Base-by-base conservation (phyloP, 495 filamentous ascomycete genomes). In the Daldinia decipiens region DNA sequence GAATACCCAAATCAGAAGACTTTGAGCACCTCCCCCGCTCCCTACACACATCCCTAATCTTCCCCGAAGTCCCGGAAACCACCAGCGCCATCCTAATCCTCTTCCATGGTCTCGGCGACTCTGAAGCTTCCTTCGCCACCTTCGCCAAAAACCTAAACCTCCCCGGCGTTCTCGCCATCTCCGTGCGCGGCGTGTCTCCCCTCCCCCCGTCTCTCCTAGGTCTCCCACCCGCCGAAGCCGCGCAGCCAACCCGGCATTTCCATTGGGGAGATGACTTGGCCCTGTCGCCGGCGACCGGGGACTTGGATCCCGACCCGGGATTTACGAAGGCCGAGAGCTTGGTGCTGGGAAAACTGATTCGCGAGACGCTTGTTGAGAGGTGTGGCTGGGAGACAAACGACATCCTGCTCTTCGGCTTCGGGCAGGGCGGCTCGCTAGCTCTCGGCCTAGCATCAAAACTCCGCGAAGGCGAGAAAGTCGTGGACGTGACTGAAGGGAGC, bases 251-350 rank as follows among this genome's bases (percentile, higher is more conserved):
- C 13, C 58, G 53, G 0, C 70, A 82, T 24, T 98, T 89, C 76
- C 93, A 98, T 80, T 98, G 94, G 95, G 94, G 94, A 56, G 92
- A 98, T 77, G 95, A 99, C 75, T 79, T 99, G 34, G 74, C 84
- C 2, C 87, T 97, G 54, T 87, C 91, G 57, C 69, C 80, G 5
- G 70, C 79, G 1, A 86, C 83, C 2, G 92, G 90, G 1, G 86
- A 84, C 0, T 80, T 97, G 34, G 93, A 97, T 51, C 82, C 89
- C 26, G 95, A 97, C 73, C 87, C 92, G 0, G 93, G 94, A 0
- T 95, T 97, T 70, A 76, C 80, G 19, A 84, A 82, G 12, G 81
- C 88, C 0, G 80, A 79, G 26, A 58, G 70, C 6, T 50, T 90
- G 3, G 70, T 95, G 4, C 61, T 86, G 26, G 77, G 85, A 0